A percentile compares a stretch with the other conserved stretches of the same genome.
Evolutionary conservation across 2,329 filamentous ascomycete genomes (phyloP).

Genomic region (Penicillium verrucosum): DNA sequence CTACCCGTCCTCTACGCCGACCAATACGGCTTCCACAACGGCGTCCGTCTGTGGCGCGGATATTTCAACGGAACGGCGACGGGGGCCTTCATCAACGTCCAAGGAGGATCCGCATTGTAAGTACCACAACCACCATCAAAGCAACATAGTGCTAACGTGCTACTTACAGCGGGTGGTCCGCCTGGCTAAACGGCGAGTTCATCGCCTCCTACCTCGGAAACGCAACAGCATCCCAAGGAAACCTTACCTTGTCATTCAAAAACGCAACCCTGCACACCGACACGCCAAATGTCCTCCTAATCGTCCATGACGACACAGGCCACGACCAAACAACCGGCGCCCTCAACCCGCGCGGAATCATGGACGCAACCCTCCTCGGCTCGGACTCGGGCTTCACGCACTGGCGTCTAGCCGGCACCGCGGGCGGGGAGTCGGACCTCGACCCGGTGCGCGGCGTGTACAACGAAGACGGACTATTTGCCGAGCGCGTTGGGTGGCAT

Average conservation of each 20-base stretch:
- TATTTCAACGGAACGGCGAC: constrained; percentile 39
- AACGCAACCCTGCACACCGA: constrained; percentile 50
- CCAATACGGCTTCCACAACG: constrained; percentile 48
- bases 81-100: constrained; percentile 49
- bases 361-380: constrained; percentile 50
- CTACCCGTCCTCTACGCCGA: constrained; percentile 48
- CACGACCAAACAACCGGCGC: constrained; percentile 31
- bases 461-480: constrained; percentile 58
- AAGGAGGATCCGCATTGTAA: constrained; percentile 52
- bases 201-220: constrained; percentile 55
- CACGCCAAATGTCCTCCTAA: constrained; percentile 55
- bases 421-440: constrained; percentile 51
- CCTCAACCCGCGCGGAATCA: constrained; percentile 31
- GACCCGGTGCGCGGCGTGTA: constrained; percentile 56
- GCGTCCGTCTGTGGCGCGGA: constrained; percentile 47
- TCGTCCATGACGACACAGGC: constrained; percentile 56
- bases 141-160: neutral
- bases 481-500: constrained; percentile 59
- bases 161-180: constrained; percentile 51
- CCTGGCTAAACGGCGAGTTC: constrained; percentile 57
- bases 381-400: constrained; percentile 48
- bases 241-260: constrained; percentile 49
- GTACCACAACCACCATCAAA: neutral
- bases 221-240: constrained; percentile 20
- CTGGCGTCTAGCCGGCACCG: constrained; percentile 59